Base-by-base conservation (phyloP, 257 asterid genomes). In the Solanum virginianum region DNA sequence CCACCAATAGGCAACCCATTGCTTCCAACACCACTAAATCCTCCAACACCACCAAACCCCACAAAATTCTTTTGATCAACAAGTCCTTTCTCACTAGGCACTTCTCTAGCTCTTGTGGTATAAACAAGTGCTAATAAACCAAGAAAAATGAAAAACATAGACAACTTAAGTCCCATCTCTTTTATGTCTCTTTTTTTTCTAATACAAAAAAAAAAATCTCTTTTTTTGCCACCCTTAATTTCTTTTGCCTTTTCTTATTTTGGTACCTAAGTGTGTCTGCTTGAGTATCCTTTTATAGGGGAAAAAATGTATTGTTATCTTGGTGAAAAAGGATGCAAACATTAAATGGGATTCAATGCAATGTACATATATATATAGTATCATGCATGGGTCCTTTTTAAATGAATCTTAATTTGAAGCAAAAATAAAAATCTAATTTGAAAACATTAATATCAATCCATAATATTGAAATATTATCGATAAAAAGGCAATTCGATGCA, bases 51-150 rank as follows among this genome's bases (percentile, higher is more conserved):
- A 15, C 88, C 90, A 55, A 84, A 15, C 15, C 91, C 93, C 53
- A 81, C 74, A 69, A 47, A 81, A 84, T 84, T 89, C 86, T 90
- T 90, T 77, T 90, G 86, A 62, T 89, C 93, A 24, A 49, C 59
- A 15, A 90, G 87, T 13, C 87, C 89, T 41, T 83, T 69, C 65
- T 55, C 92, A 15, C 62, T 55, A 1, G 93, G 91, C 80, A 89
- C 32, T 54, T 83, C 88, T 85, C 91, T 89, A 2, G 90, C 91
- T 6, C 86, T 89, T 51, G 84, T 55, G 7, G 84, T 68, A 60
- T 80, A 85, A 29, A 84, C 86, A 13, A 82, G 71, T 41, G 71
- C 43, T 80, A 89, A 70, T 51, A 89, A 70, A 29, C 80, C 90
- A 36, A 90, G 59, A 77, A 88, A 81, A 24, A 86, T 45, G 11